Conservation (phyloP, 495 filamentous ascomycete genomes). For the Trypethelium eluteriae region DNA sequence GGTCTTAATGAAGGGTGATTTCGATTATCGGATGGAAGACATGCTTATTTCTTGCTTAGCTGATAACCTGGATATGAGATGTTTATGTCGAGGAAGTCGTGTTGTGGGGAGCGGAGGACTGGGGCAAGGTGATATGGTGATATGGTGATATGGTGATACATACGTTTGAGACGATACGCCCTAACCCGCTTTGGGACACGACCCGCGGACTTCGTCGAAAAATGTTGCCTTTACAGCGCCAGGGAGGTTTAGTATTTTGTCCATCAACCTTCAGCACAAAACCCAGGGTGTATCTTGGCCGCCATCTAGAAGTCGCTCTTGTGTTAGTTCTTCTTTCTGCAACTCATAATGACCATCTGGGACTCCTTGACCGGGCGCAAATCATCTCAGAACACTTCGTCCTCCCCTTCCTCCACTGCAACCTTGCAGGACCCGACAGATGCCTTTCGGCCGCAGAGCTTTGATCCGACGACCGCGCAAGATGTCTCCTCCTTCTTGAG, state of each 20-base stretch:
- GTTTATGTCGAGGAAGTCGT: not conserved
- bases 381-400: slow-evolving; percentile 42
- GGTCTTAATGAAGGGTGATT: too few relatives aligned
- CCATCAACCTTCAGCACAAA: not conserved
- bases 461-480: slow-evolving; percentile 61
- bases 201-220: not conserved
- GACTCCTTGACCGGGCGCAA: slow-evolving; percentile 80
- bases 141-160: not conserved
- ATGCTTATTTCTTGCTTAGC: too few relatives aligned
- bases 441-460: slow-evolving; percentile 50
- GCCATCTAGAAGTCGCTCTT: not conserved
- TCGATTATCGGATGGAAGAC: too few relatives aligned
- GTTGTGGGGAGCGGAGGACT: not conserved
- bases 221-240: not conserved
- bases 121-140: not conserved
- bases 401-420: slow-evolving; percentile 30
- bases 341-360: slow-evolving; percentile 58
- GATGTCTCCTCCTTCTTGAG: slow-evolving; percentile 78
- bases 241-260: not conserved
- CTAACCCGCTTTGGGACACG: not conserved
- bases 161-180: not conserved
- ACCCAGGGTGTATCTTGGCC: too few relatives aligned
- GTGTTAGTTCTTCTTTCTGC: not conserved
- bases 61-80: not conserved
- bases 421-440: slow-evolving; percentile 35